Percentiles rank a stretch among this genome's conserved stretches.
phyloP scores from a whole-genome alignment of 441 rosid species.

The Euphorbia corollata region DNA sequence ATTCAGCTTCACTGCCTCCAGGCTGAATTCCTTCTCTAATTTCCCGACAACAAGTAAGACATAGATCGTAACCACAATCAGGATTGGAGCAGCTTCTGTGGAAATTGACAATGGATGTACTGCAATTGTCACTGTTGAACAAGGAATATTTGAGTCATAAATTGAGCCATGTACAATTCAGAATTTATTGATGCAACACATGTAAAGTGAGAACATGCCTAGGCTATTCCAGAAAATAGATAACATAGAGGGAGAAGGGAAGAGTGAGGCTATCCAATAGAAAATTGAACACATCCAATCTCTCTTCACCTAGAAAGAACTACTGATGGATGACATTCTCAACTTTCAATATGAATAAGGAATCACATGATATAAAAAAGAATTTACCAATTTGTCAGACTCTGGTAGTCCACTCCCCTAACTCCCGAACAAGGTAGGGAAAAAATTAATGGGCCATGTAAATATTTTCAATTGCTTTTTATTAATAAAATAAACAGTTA shows the following conservation, averaged over 20 bases:
- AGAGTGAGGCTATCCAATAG: background rate
- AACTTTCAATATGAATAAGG: background rate
- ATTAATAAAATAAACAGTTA: background rate
- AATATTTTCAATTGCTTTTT: background rate
- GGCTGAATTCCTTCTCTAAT: slow-evolving; percentile 48
- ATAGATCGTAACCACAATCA: slow-evolving; percentile 57
- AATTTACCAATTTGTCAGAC: background rate
- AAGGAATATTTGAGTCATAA: background rate
- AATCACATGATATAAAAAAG: background rate
- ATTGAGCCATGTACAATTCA: background rate
- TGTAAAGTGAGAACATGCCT: background rate
- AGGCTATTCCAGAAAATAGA: background rate
- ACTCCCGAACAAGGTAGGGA: background rate
- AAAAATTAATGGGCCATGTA: background rate
- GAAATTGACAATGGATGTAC: slow-evolving; percentile 55
- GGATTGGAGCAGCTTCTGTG: slow-evolving; percentile 57
- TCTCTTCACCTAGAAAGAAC: background rate
- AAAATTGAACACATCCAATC: slow-evolving; percentile 1
- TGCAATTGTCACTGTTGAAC: slow-evolving; percentile 56
- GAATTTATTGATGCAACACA: background rate
- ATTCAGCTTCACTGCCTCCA: slow-evolving; percentile 33
- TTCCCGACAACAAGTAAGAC: slow-evolving; percentile 65
- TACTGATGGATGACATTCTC: background rate
- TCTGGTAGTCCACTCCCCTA: slow-evolving; percentile 1
- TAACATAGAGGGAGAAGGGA: background rate